Conservation (phyloP, 331 rosid species). For the Phaseolus coccineus region DNA sequence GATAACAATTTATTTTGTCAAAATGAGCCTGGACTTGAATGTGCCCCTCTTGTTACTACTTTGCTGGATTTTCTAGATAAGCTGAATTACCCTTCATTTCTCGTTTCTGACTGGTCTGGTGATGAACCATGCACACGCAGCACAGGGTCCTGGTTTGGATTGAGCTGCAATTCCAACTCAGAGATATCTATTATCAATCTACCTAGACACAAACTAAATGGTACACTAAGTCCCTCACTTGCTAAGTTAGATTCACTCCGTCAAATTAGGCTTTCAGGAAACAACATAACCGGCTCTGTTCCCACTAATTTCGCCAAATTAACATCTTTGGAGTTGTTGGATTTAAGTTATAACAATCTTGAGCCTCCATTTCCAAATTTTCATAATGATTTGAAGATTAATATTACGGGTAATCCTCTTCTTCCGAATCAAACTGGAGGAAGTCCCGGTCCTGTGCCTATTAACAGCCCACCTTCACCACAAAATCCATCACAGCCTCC, state of each 20-base stretch:
- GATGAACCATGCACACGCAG: slow-evolving; percentile 64
- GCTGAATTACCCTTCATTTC: slow-evolving; percentile 67
- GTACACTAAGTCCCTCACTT: slow-evolving; percentile 78
- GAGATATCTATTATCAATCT: slow-evolving; percentile 68
- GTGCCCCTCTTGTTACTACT: slow-evolving; percentile 63
- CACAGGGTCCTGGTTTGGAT: slow-evolving; percentile 68
- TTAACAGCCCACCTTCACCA: slow-evolving; percentile 47
- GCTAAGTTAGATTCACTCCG: slow-evolving; percentile 65
- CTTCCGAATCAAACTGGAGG: slow-evolving; percentile 46
- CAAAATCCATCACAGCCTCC: slow-evolving; percentile 40
- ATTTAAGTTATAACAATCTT: slow-evolving; percentile 65
- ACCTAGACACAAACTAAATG: slow-evolving; percentile 63
- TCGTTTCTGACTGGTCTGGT: slow-evolving; percentile 75
- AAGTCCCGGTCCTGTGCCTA: slow-evolving; percentile 39
- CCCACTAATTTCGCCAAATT: slow-evolving; percentile 59
- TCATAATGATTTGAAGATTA: slow-evolving; percentile 55
- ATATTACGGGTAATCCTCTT: slow-evolving; percentile 62
- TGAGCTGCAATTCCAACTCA: slow-evolving; percentile 64
- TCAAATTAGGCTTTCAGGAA: slow-evolving; percentile 65
- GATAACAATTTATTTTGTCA: slow-evolving; percentile 69
- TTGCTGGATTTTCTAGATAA: slow-evolving; percentile 67
- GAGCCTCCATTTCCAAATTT: slow-evolving; percentile 73
- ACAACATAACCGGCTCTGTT: slow-evolving; percentile 60
- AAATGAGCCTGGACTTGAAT: slow-evolving; percentile 61
- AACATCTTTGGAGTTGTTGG: slow-evolving; percentile 68